Percentiles rank a stretch among this genome's conserved stretches.
These are phyloP conservation scores for Salix suchowensis DNA, from an alignment of 345 rosid genomes.

Conservation along the genomic window DNA sequence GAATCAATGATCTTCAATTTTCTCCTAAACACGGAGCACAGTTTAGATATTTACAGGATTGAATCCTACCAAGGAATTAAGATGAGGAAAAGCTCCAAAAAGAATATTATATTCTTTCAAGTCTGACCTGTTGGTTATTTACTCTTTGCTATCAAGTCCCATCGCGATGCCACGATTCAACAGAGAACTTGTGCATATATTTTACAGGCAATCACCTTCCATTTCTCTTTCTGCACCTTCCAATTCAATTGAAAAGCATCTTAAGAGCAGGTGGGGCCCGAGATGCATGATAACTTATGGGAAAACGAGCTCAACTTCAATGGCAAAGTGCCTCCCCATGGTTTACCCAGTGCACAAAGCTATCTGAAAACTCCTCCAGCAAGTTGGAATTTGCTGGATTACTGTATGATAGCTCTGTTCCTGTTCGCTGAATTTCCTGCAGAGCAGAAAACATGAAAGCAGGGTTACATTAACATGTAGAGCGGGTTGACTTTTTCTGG, in stretches of 20 bases:
- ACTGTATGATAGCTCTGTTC: constrained; percentile 31
- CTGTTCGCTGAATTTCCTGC: constrained; percentile 58
- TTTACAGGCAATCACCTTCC: constrained; percentile 1
- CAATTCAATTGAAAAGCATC: background rate
- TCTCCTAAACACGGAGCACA: constrained; percentile 27
- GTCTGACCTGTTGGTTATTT: constrained; percentile 33
- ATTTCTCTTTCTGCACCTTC: background rate
- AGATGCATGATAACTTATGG: background rate
- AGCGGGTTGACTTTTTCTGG: background rate
- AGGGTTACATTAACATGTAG: constrained; percentile 4
- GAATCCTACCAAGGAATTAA: constrained; percentile 14
- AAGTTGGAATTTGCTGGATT: constrained; percentile 28
- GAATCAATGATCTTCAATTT: constrained; percentile 37
- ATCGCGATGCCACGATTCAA: background rate
- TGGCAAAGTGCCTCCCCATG: constrained; percentile 74
- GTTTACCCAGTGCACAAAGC: constrained; percentile 80
- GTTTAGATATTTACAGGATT: constrained; percentile 41
- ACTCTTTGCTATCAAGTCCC: constrained; percentile 35
- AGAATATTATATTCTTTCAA: constrained; percentile 24
- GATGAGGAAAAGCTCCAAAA: constrained; percentile 34
- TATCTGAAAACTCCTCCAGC: constrained; percentile 60
- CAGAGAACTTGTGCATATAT: background rate
- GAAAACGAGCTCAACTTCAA: constrained; percentile 26
- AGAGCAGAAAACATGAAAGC: constrained; percentile 15
- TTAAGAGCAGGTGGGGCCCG: background rate